These are phyloP conservation scores for Acanthamoeba royreba DNA, from an alignment of 208 protist genomes.

Conservation along the genomic window DNA sequence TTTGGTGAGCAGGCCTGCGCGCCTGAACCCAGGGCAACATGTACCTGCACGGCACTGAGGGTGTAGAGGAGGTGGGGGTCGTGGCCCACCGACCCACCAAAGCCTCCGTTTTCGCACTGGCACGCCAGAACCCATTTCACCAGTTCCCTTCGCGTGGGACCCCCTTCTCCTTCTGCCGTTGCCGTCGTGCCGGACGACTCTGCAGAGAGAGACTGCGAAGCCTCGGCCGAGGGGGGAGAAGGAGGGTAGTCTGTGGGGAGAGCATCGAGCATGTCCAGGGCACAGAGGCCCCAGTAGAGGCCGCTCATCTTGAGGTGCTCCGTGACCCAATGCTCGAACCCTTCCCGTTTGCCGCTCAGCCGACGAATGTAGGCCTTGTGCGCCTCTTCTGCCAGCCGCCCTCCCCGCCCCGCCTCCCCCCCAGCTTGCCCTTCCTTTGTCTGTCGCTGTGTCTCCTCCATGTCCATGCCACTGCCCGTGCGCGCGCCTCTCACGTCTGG, in stretches of 20 bases:
- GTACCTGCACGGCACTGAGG: constrained; percentile 94
- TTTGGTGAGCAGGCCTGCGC: too few relatives aligned
- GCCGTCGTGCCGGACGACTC: background rate
- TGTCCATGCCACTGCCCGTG: background rate
- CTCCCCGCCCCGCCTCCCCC: background rate
- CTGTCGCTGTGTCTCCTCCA: background rate
- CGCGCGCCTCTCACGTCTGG: too few relatives aligned
- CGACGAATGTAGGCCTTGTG: background rate
- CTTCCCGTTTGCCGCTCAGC: constrained; percentile 64
- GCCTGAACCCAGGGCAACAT: too few relatives aligned
- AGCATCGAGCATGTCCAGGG: constrained; percentile 67
- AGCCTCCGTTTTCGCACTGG: constrained; percentile 85
- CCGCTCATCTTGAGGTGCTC: constrained; percentile 96
- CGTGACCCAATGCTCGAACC: constrained; percentile 88
- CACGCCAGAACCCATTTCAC: background rate
- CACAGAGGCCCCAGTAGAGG: constrained; percentile 95
- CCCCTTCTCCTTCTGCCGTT: background rate
- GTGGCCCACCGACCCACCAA: constrained; percentile 94
- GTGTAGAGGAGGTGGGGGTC: constrained; percentile 98
- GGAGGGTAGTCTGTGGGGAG: background rate
- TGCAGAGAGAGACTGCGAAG: constrained; percentile 59
- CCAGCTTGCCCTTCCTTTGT: background rate
- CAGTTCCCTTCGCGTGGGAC: background rate
- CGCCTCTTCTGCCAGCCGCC: background rate
- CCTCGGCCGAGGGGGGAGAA: constrained; percentile 62